These are phyloP conservation scores for Neurospora intermedia DNA, from an alignment of 495 filamentous ascomycete genomes.

Conservation along the genomic window DNA sequence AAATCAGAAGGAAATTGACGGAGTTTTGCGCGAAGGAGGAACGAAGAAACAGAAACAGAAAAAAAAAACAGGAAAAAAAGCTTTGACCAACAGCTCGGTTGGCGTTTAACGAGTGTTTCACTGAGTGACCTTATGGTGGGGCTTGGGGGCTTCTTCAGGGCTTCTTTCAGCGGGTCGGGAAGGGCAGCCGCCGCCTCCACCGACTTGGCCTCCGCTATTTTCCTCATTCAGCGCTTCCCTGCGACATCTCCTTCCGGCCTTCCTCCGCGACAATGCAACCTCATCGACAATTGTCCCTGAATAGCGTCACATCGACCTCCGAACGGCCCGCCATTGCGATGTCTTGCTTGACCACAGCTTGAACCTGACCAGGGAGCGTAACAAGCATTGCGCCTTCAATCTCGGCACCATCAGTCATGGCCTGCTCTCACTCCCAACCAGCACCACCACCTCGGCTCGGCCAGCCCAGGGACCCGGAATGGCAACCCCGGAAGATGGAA, in stretches of 20 bases:
- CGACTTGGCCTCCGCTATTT: not conserved
- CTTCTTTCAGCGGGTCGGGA: not conserved
- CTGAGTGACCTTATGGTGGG: not conserved
- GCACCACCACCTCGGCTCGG: not conserved
- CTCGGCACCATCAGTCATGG: not conserved
- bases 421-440: not conserved
- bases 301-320: not conserved
- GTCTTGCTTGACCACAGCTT: not conserved
- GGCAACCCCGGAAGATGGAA: not conserved
- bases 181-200: not conserved
- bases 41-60: not conserved
- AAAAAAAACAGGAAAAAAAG: not conserved
- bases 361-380: not conserved
- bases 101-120: not conserved
- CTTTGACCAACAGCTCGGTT: not conserved
- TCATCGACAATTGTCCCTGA: slow-evolving; percentile 3
- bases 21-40: not conserved
- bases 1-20: not conserved
- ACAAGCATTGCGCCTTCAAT: not conserved
- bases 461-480: not conserved
- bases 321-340: slow-evolving; percentile 18
- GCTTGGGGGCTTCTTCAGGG: not conserved
- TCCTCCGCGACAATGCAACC: slow-evolving; percentile 21
- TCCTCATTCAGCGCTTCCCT: not conserved
- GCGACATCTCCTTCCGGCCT: slow-evolving; percentile 12